Evolutionary conservation across 768 basidiomycete species (phyloP).

Genomic region (Gautieria morchelliformis): DNA sequence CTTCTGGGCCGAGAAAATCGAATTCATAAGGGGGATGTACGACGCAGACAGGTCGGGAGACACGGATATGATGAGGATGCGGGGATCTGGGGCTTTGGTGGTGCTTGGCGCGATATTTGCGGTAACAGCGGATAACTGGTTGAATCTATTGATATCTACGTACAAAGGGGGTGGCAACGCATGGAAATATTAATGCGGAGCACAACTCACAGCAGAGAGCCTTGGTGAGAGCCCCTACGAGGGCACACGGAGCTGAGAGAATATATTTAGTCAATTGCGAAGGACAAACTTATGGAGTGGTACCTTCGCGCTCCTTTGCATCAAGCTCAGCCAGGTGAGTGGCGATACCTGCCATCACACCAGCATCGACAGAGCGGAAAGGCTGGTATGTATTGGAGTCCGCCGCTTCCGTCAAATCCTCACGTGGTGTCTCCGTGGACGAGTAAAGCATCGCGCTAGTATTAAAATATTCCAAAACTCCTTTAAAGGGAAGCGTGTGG

Average conservation of each 20-base stretch:
- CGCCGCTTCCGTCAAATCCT: conserved; percentile 28
- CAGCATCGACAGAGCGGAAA: conserved; percentile 68
- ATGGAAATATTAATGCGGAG: conserved; percentile 14
- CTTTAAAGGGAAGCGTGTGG: background rate
- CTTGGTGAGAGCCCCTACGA: conserved; percentile 88
- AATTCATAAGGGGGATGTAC: conserved; percentile 98
- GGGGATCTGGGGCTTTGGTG: conserved; percentile 33
- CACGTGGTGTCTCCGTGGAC: conserved; percentile 35
- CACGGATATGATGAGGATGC: conserved; percentile 77
- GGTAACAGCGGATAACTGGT: conserved; percentile 22
- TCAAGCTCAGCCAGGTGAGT: conserved; percentile 49
- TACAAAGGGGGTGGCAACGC: conserved; percentile 30
- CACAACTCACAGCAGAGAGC: conserved; percentile 72
- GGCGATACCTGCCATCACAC: conserved; percentile 51
- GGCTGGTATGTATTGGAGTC: conserved; percentile 80
- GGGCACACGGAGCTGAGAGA: conserved; percentile 45
- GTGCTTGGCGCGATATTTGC: conserved; percentile 17
- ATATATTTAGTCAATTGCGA: background rate
- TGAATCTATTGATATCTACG: conserved; percentile 59
- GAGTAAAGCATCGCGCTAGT: conserved; percentile 71
- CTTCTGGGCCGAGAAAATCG: conserved; percentile 98
- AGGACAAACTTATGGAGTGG: conserved; percentile 15
- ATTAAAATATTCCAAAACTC: no score
- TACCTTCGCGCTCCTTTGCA: conserved; percentile 43
- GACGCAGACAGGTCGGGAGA: conserved; percentile 83